A percentile compares a stretch with the other conserved stretches of the same genome.
Conservation (phyloP, 176 grass and related monocot species). For the Raddia distichophylla region DNA sequence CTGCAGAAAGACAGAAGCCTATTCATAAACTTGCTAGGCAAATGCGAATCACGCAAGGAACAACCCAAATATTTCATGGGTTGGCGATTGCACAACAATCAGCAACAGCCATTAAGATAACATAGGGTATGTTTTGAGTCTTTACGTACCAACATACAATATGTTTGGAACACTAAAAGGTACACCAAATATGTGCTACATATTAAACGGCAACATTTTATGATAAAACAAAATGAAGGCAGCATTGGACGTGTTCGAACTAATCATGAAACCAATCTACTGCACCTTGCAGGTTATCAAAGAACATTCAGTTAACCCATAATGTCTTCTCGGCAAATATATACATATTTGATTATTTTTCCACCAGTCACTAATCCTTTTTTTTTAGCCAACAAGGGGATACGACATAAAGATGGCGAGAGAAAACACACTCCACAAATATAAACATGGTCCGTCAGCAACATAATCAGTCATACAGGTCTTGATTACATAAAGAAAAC, state of each 20-base stretch:
- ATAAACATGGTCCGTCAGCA: constrained; percentile 33
- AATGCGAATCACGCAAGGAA: background rate
- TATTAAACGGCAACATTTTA: background rate
- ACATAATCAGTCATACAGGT: constrained; percentile 33
- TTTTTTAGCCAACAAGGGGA: constrained; percentile 9
- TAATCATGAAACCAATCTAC: constrained; percentile 14
- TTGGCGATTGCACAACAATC: background rate
- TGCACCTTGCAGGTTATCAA: background rate
- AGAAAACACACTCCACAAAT: constrained; percentile 14
- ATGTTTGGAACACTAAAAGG: no score
- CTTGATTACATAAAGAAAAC: constrained; percentile 37
- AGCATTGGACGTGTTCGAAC: background rate
- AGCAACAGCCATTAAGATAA: background rate
- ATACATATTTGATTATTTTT: background rate
- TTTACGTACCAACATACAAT: background rate
- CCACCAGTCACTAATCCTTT: background rate
- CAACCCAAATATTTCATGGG: background rate
- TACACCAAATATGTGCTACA: background rate
- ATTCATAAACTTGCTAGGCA: background rate
- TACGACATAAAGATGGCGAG: background rate
- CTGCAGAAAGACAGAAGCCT: background rate
- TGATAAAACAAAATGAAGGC: background rate
- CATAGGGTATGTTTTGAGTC: background rate
- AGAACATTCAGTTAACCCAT: background rate
- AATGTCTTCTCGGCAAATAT: background rate